A percentile compares a stretch with the other conserved stretches of the same genome.
Evolutionary conservation across 1,284 basidiomycete species (phyloP).

Genomic region (Uromyces viciae-fabae): DNA sequence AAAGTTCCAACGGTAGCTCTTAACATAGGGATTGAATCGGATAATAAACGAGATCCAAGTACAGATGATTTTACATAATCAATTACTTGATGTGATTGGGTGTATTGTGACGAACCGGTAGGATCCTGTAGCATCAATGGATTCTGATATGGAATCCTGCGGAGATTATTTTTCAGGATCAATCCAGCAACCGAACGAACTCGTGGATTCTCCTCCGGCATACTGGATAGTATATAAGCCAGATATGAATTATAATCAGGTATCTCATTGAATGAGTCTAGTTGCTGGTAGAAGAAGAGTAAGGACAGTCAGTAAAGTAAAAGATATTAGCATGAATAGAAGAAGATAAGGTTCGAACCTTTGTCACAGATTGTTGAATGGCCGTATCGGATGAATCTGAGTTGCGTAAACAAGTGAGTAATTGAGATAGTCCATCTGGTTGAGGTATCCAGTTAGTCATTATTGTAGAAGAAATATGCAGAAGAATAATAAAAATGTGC

Average conservation of each 20-base stretch:
- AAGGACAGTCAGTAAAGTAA: slow-evolving; percentile 14
- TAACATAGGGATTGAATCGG: slow-evolving; percentile 74
- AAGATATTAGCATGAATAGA: too few species aligned
- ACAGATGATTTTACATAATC: slow-evolving; percentile 78
- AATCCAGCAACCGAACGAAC: slow-evolving; percentile 94
- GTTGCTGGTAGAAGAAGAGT: slow-evolving; percentile 64
- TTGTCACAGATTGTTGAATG: slow-evolving; percentile 70
- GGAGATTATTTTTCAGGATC: slow-evolving; percentile 86
- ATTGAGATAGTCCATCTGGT: slow-evolving; percentile 72
- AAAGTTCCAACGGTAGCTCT: slow-evolving; percentile 86
- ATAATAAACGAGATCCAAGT: slow-evolving; percentile 66
- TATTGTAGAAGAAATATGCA: too few species aligned
- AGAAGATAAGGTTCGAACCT: too few species aligned
- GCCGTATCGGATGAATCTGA: slow-evolving; percentile 67
- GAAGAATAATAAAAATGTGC: too few species aligned
- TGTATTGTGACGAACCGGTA: slow-evolving; percentile 62
- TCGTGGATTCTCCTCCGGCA: slow-evolving; percentile 78
- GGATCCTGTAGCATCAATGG: slow-evolving; percentile 45
- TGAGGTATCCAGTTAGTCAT: slow-evolving; percentile 65
- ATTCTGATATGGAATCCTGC: slow-evolving; percentile 47
- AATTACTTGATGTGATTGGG: slow-evolving; percentile 63
- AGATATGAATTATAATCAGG: slow-evolving; percentile 96
- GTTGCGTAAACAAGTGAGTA: slow-evolving; percentile 76
- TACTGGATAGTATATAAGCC: slow-evolving; percentile 78
- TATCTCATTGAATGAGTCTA: slow-evolving; percentile 78